Percentiles rank a stretch among this genome's conserved stretches.
phyloP scores from a whole-genome alignment of 2,329 filamentous ascomycete species.

The Ceratocystis cacaofunesta region DNA sequence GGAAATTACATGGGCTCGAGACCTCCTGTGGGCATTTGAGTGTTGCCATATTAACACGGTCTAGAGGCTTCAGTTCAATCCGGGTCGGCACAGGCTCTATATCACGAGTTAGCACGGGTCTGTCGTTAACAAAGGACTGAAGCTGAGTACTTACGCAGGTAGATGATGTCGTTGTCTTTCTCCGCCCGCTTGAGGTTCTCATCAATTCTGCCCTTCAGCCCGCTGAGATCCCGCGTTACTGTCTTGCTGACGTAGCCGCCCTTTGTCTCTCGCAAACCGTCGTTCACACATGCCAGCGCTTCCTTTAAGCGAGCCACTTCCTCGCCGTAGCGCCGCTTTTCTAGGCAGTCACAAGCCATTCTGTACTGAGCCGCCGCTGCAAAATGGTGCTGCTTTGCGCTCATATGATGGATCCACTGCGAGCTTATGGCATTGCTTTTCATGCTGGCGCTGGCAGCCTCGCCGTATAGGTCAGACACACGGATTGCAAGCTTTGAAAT shows the following conservation, averaged over 20 bases:
- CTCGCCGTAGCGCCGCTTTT: constrained; percentile 89
- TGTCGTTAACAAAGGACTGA: neutral
- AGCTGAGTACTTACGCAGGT: constrained; percentile 44
- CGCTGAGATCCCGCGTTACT: constrained; percentile 69
- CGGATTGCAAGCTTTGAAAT: constrained; percentile 82
- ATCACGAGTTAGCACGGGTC: constrained; percentile 16
- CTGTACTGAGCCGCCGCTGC: constrained; percentile 88
- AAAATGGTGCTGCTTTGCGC: constrained; percentile 93
- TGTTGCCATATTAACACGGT: constrained; percentile 77
- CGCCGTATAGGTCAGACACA: constrained; percentile 79
- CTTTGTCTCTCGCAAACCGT: constrained; percentile 70
- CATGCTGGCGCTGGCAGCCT: constrained; percentile 70
- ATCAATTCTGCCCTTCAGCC: constrained; percentile 64
- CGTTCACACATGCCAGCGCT: constrained; percentile 65
- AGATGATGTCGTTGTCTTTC: constrained; percentile 93
- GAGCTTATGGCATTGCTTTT: constrained; percentile 81
- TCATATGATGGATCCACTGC: constrained; percentile 96
- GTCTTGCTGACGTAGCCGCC: constrained; percentile 61
- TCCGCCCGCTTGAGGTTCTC: constrained; percentile 87
- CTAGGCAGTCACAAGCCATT: constrained; percentile 76
- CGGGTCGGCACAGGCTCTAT: constrained; percentile 70
- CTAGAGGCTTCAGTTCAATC: constrained; percentile 69
- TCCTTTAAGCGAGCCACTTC: constrained; percentile 79
- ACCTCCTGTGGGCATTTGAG: constrained; percentile 69
- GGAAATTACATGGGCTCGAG: constrained; percentile 59